Evolutionary conservation across 1,139 yeast genomes (phyloP), one percentile per base, ranked within the genome.

Genomic region (Taphrina wiesneri): DNA sequence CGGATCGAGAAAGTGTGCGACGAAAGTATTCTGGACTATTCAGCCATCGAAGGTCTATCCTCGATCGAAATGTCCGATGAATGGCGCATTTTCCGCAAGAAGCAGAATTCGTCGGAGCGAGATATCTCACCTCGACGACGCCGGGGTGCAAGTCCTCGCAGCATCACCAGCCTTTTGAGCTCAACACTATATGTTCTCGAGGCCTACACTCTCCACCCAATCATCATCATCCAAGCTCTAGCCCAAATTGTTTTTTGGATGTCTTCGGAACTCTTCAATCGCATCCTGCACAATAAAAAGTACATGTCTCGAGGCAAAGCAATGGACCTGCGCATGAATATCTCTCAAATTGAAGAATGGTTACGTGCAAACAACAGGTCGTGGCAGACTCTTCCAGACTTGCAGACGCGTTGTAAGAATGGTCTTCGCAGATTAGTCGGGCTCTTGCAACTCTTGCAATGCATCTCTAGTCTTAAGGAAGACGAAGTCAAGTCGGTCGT

Each of bases 321-420:
- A 0, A 85, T 93, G 76, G 98, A 93, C 75, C 86, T 93, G 57
- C 81, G 98, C 65, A 82, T 93, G 68, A 93, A 93, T 72, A 75
- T 93, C 9, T 90, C 97, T 0, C 84, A 89, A 1, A 78, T 93
- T 60, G 97, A 93, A 75, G 97, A 93, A 73, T 93, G 99, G 99
- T 82, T 96, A 69, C 82, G 88, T 2, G 93, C 90, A 73, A 88
- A 90, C 75, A 54, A 52, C 32, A 51, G 60, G 26, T 17, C 54
- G 34, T 54, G 64, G 64, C 63, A 64, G n/a, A 26, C 45, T 6
- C 46, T 56, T 41, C 57, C 63, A 23, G 60, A 53, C 19, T 53
- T 52, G 26, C 28, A 23, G 39, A 46, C 52, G 46, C 17, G 75
- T 72, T 65, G 72, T 74, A 46, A 39, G 28, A 45, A 53, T 13